Evolutionary conservation across 306 rosid genomes (phyloP), one percentile per base, ranked within the genome.

Genomic region (Quercus gilva): DNA sequence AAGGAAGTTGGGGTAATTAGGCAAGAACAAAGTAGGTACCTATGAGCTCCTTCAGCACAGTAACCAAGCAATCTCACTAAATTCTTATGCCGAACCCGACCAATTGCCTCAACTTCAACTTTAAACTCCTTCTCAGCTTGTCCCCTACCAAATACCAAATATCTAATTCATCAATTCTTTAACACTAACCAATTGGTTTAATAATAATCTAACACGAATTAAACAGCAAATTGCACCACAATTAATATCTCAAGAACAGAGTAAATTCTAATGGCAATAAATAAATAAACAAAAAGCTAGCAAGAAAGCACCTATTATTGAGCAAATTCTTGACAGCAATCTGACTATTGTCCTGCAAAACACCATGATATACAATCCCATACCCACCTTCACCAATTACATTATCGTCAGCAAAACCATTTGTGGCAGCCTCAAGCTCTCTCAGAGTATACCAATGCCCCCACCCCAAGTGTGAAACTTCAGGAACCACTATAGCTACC

Each of bases 1-100:
- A 51, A 56, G 73, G 53, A 73, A 45, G 55, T n/a, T 60, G 18
- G 10, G 52, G 12, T 6, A 59, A 56, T 68, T 43, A 49, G 37
- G 19, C 23, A 74, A 19, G 23, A 80, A 72, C 43, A 37, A 73
- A 68, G 12, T 76, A 60, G 68, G 57, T 85, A 93, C 96, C 98
- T 91, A 73, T 93, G 94, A 87, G 97, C 97, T 74, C 97, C 98
- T 88, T 94, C 98, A 73, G 97, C 97, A 84, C 98, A 94, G 73
- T 90, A 94, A 69, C 97, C 98, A 37, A 93, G 91, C 84, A 93
- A 85, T 85, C 98, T 89, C 37, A 91, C 98, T 64, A 93, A 74
- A 84, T 88, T 91, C 90, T 93, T 93, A 83, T 93, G 98, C 29
- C 97, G 92, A 81, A 91, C 98, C 68, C 98, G 78, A 79, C 98